These are phyloP conservation scores for Eucalyptus polybractea DNA, from an alignment of 345 rosid genomes.

Conservation along the genomic window DNA sequence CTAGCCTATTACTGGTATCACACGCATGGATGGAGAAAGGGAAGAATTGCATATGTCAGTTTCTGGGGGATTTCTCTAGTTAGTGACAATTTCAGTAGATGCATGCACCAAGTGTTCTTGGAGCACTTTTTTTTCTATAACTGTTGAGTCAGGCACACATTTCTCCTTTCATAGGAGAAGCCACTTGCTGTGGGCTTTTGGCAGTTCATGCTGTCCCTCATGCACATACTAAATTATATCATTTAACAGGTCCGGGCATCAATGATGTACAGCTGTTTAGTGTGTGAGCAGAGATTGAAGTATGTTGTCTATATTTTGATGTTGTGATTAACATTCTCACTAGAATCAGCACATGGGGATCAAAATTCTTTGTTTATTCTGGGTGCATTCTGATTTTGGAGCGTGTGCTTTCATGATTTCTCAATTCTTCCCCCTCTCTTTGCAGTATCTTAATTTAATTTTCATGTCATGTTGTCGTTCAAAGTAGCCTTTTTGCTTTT, in stretches of 20 bases:
- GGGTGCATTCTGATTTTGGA: not conserved
- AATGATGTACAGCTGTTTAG: not conserved
- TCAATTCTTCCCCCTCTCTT: not conserved
- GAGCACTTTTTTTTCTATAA: not conserved
- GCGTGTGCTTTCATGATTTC: not conserved
- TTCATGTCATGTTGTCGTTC: not conserved
- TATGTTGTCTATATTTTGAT: not conserved
- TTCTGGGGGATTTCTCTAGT: not conserved
- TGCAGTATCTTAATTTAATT: not conserved
- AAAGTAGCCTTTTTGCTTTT: not conserved
- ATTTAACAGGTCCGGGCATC: not conserved
- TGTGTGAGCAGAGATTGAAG: not conserved
- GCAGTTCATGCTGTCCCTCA: not conserved
- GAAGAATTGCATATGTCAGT: not conserved
- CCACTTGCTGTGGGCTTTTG: not conserved
- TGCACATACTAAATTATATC: not conserved
- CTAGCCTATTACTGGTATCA: not conserved
- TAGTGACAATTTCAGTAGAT: not conserved
- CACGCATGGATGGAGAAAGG: not conserved
- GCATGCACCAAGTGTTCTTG: not conserved
- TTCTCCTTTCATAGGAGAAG: not conserved
- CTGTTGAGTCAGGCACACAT: not conserved
- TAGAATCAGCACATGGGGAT: not conserved
- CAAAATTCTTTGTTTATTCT: not conserved
- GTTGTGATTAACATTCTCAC: not conserved